Evolutionary conservation across 2,329 filamentous ascomycete species (phyloP).

Genomic region (Phaeosphaeriaceae sp.): DNA sequence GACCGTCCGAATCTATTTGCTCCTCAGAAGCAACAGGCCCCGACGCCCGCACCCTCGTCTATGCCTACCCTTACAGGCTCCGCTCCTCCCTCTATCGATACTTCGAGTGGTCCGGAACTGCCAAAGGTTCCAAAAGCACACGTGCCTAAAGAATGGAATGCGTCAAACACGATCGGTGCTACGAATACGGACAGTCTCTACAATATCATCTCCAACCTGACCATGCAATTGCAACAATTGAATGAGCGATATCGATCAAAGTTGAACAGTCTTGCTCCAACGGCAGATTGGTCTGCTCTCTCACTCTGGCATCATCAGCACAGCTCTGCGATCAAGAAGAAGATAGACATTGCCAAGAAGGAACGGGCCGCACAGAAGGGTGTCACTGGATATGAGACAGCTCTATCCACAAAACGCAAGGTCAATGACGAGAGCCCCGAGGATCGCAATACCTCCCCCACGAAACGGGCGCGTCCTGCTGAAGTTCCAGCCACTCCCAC

Average conservation of each 20-base stretch:
- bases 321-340: slow-evolving; percentile 33
- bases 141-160: slow-evolving; percentile 34
- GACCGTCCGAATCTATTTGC: slow-evolving; percentile 23
- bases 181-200: slow-evolving; percentile 17
- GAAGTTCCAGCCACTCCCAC: slow-evolving; percentile 27
- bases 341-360: slow-evolving; percentile 39
- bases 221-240: slow-evolving; percentile 31
- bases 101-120: slow-evolving; percentile 17
- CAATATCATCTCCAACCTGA: slow-evolving; percentile 25
- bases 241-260: slow-evolving; percentile 38
- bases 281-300: slow-evolving; percentile 39
- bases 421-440: slow-evolving; percentile 22
- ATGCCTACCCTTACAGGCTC: slow-evolving; percentile 8
- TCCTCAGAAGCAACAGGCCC: slow-evolving; percentile 17
- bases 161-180: slow-evolving; percentile 11
- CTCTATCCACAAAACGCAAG: slow-evolving; percentile 44
- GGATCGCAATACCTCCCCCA: slow-evolving; percentile 22
- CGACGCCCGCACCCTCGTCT: slow-evolving; percentile 15
- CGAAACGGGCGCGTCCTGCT: slow-evolving; percentile 34
- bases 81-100: slow-evolving; percentile 14
- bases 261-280: slow-evolving; percentile 25
- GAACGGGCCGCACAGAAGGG: slow-evolving; percentile 36
- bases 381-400: slow-evolving; percentile 40
- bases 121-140: slow-evolving; percentile 34
- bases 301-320: slow-evolving; percentile 41